These are phyloP conservation scores for Globisporangium iwayamae DNA, from an alignment of 352 stramenopile genomes.

Conservation along the genomic window DNA sequence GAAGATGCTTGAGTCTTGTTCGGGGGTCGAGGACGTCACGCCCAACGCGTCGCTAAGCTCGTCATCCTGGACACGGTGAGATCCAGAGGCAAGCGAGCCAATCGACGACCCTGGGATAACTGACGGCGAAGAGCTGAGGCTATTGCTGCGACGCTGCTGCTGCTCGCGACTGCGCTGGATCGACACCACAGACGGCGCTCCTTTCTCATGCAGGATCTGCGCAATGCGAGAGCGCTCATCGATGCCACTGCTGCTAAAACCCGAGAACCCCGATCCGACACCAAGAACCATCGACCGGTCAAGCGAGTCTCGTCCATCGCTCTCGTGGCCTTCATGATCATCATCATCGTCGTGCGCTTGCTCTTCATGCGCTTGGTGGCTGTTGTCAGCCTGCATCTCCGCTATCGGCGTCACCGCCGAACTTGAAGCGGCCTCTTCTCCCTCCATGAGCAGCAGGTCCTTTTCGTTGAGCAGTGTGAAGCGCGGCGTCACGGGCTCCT, in stretches of 20 bases:
- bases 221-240: slow-evolving; percentile 13
- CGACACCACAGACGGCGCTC: slow-evolving; percentile 3
- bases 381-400: slow-evolving; percentile 6
- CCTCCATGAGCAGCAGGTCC: slow-evolving; percentile 30
- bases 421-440: not conserved
- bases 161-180: slow-evolving; percentile 11
- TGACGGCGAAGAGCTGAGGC: slow-evolving; percentile 27
- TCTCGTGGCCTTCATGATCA: slow-evolving; percentile 1
- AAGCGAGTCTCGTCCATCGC: slow-evolving; percentile 29
- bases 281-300: slow-evolving; percentile 55
- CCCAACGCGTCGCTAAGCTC: slow-evolving; percentile 62
- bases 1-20: not conserved
- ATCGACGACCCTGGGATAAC: slow-evolving; percentile 3
- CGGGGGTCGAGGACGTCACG: slow-evolving; percentile 17
- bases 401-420: not conserved
- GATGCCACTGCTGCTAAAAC: slow-evolving; percentile 20
- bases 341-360: not conserved
- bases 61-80: slow-evolving; percentile 33
- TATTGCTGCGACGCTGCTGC: not conserved
- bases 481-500: slow-evolving; percentile 30
- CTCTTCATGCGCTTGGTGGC: not conserved
- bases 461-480: slow-evolving; percentile 65
- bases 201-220: slow-evolving; percentile 12
- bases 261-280: slow-evolving; percentile 21
- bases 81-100: not conserved